A percentile compares a stretch with the other conserved stretches of the same genome.
Conservation (phyloP, 2,329 filamentous ascomycete genomes). For the Neopestalotiopsis rosae region DNA sequence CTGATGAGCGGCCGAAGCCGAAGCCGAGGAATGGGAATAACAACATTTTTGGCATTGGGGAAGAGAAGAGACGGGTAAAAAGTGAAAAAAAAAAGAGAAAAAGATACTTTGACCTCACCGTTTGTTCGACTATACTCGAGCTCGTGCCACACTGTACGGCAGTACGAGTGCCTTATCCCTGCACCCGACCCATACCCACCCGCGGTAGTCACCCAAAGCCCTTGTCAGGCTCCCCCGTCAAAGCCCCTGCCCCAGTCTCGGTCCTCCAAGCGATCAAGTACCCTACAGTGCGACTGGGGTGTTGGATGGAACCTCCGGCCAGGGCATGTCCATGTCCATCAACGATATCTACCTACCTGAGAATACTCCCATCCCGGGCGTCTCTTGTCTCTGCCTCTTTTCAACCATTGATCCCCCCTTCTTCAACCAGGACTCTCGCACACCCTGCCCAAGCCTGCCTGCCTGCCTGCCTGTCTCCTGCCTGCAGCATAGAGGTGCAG, state of each 20-base stretch:
- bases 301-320: neutral
- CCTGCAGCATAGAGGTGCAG: neutral
- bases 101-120: neutral
- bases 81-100: neutral
- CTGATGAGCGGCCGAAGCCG: neutral
- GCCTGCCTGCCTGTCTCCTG: neutral
- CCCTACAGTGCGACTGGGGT: constrained; percentile 1
- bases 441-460: neutral
- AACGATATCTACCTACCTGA: neutral
- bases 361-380: neutral
- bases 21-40: neutral
- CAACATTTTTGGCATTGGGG: neutral
- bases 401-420: neutral
- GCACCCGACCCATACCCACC: neutral
- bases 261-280: neutral
- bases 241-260: neutral
- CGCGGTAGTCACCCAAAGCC: constrained; percentile 11
- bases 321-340: neutral
- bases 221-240: neutral
- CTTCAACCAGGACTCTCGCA: constrained; percentile 8
- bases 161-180: neutral
- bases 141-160: neutral
- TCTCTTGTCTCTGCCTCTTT: neutral
- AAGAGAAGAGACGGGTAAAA: neutral
- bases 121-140: neutral